Conservation (phyloP, 306 rosid genomes). For the Vigna trinervia region DNA sequence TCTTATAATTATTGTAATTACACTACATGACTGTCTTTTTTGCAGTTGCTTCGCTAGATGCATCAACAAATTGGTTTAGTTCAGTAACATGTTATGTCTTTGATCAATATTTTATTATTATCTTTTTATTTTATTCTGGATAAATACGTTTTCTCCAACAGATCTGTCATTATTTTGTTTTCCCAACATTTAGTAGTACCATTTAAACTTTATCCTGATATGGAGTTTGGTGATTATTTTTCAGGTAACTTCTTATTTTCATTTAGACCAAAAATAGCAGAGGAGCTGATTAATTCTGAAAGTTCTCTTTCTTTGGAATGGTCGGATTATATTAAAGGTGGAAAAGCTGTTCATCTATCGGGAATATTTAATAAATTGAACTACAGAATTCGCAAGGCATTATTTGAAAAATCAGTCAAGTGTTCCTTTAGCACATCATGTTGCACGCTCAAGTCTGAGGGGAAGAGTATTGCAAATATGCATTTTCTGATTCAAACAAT, state of each 20-base stretch:
- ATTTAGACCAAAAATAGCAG: conserved; percentile 72
- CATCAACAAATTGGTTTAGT: not conserved
- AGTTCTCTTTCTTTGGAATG: conserved; percentile 68
- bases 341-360: conserved; percentile 84
- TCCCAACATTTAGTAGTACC: conserved; percentile 6
- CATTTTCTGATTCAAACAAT: conserved; percentile 88
- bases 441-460: conserved; percentile 69
- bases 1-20: not conserved
- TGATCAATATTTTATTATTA: not conserved
- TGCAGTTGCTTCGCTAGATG: not conserved
- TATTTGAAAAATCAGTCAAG: conserved; percentile 60
- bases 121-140: not conserved
- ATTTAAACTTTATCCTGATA: conserved; percentile 38
- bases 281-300: conserved; percentile 55
- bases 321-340: conserved; percentile 87
- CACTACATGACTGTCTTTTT: not conserved
- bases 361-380: conserved; percentile 85
- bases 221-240: conserved; percentile 48
- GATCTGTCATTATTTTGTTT: conserved; percentile 3
- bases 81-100: not conserved
- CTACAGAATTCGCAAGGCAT: conserved; percentile 84
- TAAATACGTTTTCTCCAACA: not conserved
- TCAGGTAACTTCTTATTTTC: conserved; percentile 95
- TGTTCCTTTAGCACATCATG: conserved; percentile 78
- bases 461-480: conserved; percentile 53